Percentiles rank a stretch among this genome's conserved stretches.
Evolutionary conservation across 1,284 basidiomycete genomes (phyloP).

Genomic region (Cryptococcus sp.): DNA sequence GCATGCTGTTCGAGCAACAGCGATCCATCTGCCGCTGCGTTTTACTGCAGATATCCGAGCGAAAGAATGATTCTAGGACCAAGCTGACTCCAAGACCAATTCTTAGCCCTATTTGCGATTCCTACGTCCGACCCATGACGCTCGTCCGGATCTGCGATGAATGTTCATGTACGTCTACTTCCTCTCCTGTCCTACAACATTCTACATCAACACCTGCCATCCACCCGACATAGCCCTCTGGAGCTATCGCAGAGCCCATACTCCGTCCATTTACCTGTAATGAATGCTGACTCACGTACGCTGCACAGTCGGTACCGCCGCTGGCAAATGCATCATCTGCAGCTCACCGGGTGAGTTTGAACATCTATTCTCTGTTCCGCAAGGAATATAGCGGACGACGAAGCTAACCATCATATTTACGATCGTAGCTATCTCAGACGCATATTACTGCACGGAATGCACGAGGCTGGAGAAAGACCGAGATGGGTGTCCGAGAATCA

Average conservation of each 20-base stretch:
- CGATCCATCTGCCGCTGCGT: too few relatives aligned
- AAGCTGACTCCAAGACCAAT: neutral
- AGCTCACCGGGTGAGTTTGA: conserved; percentile 75
- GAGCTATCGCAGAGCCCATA: too few relatives aligned
- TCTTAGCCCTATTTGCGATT: conserved; percentile 93
- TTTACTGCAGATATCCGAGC: too few relatives aligned
- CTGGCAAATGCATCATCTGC: conserved; percentile 96
- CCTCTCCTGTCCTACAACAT: conserved; percentile 11
- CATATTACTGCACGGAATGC: conserved; percentile 96
- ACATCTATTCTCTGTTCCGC: neutral
- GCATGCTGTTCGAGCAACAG: too few relatives aligned
- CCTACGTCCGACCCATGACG: conserved; percentile 96
- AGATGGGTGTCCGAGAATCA: conserved; percentile 98
- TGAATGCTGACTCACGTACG: neutral
- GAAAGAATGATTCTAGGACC: too few relatives aligned
- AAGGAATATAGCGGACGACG: neutral
- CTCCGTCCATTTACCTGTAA: neutral
- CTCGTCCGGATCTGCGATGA: conserved; percentile 98
- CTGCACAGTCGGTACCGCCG: conserved; percentile 76
- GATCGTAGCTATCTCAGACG: conserved; percentile 85
- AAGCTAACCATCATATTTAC: conserved; percentile 5
- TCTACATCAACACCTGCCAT: neutral
- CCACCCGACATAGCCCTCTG: neutral
- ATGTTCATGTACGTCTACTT: conserved; percentile 70
- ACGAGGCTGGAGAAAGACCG: conserved; percentile 95